These are phyloP conservation scores for Begonia masoniana DNA, from an alignment of 306 rosid genomes.

Conservation along the genomic window DNA sequence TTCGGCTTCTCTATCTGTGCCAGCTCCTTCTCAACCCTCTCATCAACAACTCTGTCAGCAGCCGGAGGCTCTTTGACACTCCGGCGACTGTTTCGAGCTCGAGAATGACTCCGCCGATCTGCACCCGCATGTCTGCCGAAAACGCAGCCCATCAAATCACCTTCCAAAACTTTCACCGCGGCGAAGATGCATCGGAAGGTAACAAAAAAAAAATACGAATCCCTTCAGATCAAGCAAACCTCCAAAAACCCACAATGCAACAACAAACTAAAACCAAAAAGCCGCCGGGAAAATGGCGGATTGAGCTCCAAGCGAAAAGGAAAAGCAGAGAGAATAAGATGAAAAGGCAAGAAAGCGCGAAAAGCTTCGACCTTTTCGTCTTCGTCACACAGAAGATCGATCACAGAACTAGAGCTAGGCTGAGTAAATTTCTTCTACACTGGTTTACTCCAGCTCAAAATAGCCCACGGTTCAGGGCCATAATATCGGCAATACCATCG, in stretches of 20 bases:
- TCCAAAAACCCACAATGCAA: neutral
- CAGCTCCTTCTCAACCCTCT: slow-evolving; percentile 16
- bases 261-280: neutral
- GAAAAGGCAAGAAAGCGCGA: too few relatives aligned
- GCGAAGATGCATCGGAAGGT: slow-evolving; percentile 23
- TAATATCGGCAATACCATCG: neutral
- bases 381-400: too few relatives aligned
- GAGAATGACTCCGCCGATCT: slow-evolving; percentile 1
- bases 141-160: slow-evolving; percentile 82
- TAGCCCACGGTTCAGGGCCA: neutral
- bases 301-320: too few relatives aligned
- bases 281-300: too few relatives aligned
- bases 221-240: neutral
- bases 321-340: neutral
- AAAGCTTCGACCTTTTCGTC: too few relatives aligned
- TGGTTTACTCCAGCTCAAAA: too few relatives aligned
- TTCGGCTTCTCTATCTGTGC: slow-evolving; percentile 13
- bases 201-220: neutral
- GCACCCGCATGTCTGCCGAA: slow-evolving; percentile 32
- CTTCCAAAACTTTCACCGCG: slow-evolving; percentile 14
- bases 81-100: slow-evolving; percentile 19
- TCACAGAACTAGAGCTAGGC: neutral
- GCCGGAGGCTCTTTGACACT: slow-evolving; percentile 9
- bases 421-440: neutral
- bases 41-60: slow-evolving; percentile 15